Percentiles rank a stretch among this genome's conserved stretches.
Conservation (phyloP, 306 rosid genomes). For the Phaseolus lunatus region DNA sequence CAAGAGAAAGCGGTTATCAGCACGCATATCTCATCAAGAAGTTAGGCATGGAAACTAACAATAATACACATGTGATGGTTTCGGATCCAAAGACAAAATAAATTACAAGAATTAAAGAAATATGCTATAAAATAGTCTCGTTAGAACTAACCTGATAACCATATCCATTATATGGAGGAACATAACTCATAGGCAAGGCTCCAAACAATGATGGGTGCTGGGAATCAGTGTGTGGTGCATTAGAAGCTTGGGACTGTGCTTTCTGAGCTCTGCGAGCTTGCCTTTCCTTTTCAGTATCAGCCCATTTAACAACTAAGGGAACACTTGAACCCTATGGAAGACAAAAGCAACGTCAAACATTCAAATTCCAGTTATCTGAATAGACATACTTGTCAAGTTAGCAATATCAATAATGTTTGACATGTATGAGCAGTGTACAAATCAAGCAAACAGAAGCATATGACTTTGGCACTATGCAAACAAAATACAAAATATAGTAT, state of each 20-base stretch:
- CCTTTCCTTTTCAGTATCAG: conserved; percentile 98
- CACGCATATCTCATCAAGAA: conserved; percentile 35
- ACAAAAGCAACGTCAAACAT: conserved; percentile 40
- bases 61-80: conserved; percentile 12
- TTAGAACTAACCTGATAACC: conserved; percentile 82
- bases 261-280: conserved; percentile 97
- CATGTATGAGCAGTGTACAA: conserved; percentile 18
- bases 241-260: conserved; percentile 88
- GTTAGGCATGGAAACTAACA: conserved; percentile 14
- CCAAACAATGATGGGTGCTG: conserved; percentile 93
- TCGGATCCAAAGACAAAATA: conserved; percentile 26
- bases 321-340: conserved; percentile 85
- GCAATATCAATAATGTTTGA: conserved; percentile 23
- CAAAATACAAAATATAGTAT: conserved; percentile 11
- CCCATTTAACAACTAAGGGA: conserved; percentile 99
- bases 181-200: conserved; percentile 90
- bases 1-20: conserved; percentile 44
- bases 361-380: conserved; percentile 36
- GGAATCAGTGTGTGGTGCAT: conserved; percentile 65
- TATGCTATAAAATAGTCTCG: neutral
- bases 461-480: conserved; percentile 8
- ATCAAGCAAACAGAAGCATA: conserved; percentile 36
- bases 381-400: conserved; percentile 18
- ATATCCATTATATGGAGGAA: conserved; percentile 91
- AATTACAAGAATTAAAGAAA: conserved; percentile 1